Evolutionary conservation across 345 rosid species (phyloP).

Genomic region (Psidium guajava): DNA sequence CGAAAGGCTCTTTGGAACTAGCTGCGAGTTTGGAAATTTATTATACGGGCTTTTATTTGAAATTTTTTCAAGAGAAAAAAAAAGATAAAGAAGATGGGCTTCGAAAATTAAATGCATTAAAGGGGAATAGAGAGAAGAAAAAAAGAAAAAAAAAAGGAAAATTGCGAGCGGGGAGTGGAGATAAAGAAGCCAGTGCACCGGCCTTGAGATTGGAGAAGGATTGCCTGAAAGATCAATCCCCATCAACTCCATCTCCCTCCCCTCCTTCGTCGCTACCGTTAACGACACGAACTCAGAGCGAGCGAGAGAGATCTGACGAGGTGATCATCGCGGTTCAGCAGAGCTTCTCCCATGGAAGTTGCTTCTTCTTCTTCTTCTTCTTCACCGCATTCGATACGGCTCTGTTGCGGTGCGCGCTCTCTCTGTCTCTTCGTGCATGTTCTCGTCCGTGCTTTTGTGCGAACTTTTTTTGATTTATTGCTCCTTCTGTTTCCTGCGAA

Average conservation of each 20-base stretch:
- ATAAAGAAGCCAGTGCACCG: not conserved
- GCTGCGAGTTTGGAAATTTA: no score
- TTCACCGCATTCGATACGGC: not conserved
- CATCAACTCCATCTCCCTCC: not conserved
- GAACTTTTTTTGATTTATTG: not conserved
- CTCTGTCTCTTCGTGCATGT: not conserved
- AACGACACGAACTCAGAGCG: not conserved
- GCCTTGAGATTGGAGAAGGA: not conserved
- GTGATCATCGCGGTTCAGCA: not conserved
- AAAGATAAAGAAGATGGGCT: not conserved
- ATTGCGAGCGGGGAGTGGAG: not conserved
- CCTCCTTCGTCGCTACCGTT: not conserved
- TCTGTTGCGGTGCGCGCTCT: not conserved
- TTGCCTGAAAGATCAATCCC: not conserved
- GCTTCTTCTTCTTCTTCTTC: conserved; percentile 14
- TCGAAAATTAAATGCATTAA: not conserved
- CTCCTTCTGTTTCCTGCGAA: not conserved
- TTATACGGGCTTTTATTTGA: no score
- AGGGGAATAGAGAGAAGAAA: not conserved
- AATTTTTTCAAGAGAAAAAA: not conserved
- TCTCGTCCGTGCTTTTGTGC: not conserved
- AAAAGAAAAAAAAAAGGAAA: no score
- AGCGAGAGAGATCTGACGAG: not conserved
- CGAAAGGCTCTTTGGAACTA: no score
- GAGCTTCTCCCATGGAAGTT: conserved; percentile 35